Evolutionary conservation across 805 yeast species (phyloP), one percentile per base, ranked within the genome.

Genomic region (Saccharomycopsis sp.): DNA sequence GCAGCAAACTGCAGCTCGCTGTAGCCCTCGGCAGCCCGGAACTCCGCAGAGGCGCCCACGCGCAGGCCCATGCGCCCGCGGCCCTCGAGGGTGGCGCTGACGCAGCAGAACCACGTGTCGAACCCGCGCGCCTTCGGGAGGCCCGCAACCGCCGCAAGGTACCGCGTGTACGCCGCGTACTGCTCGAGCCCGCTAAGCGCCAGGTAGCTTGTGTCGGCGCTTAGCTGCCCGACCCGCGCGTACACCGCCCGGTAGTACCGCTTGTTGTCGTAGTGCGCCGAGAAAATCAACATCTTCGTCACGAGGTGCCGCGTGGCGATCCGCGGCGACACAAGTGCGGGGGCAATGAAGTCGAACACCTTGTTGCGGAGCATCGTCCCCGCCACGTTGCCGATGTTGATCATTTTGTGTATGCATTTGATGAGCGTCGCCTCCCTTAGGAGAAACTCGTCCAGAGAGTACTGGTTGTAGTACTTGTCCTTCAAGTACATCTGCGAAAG

Each of bases 21-120:
- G 23, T 71, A 71, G 9, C 68, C 64, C 0, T 83, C 81, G 1
- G 76, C 73, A 4, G 78, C 69, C 59, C 82, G 84, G 56, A 83
- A 78, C 63, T 92, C 97, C 8, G 86, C 94, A 59, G 89, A 85
- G 0, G 97, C 96, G 1, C 97, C 97, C 7, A 92, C 98, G 65
- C 86, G 70, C 0, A 97, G 89, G 9, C 97, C 97, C 79, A 88
- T 78, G 65, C 83, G 86, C 5, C 98, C 98, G 64, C 91, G 79
- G 1, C 97, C 97, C 57, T 84, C 89, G 50, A 90, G 65, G 0
- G 91, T 85, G 53, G 79, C 80, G 54, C 79, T 85, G 2, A 89
- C 84, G 12, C 82, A 73, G 53, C 74, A 71, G 51, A 89, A 66
- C 97, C 97, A 90, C 41, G 85, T 78, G 37, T 59, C 60, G 37